phyloP scores from a whole-genome alignment of 2,329 filamentous ascomycete species.

The Penicillium expansum region DNA sequence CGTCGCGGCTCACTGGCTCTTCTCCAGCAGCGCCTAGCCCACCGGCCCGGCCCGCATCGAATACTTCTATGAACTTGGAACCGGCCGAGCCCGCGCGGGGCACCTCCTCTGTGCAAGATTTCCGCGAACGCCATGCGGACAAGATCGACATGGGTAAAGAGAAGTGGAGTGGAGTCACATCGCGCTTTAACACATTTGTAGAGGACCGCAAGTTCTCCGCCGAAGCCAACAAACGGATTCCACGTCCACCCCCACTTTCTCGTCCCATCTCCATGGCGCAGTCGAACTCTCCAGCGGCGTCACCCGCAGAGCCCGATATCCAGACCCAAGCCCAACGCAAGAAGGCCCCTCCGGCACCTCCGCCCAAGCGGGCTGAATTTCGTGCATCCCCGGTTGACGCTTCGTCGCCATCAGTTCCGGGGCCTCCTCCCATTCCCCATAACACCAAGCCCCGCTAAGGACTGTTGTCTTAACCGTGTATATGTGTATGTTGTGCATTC shows the following conservation, averaged over 20 bases:
- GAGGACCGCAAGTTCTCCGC: conserved; percentile 38
- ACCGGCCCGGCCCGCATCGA: conserved; percentile 1
- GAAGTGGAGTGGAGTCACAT: conserved; percentile 49
- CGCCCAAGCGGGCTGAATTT: conserved; percentile 55
- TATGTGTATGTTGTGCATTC: not conserved
- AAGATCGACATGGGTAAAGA: conserved; percentile 62
- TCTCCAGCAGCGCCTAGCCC: conserved; percentile 5
- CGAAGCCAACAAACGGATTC: conserved; percentile 24
- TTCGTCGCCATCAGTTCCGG: conserved; percentile 21
- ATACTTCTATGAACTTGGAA: conserved; percentile 11
- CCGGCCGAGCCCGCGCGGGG: conserved; percentile 19
- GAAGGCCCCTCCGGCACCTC: conserved; percentile 55
- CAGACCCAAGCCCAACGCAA: conserved; percentile 28
- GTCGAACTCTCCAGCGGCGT: conserved; percentile 22
- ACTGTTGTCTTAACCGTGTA: conserved; percentile 3
- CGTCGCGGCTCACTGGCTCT: conserved; percentile 6
- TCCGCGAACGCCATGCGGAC: conserved; percentile 67
- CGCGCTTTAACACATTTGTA: conserved; percentile 48
- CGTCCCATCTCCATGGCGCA: conserved; percentile 11
- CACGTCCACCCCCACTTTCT: conserved; percentile 28
- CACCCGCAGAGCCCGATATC: conserved; percentile 25
- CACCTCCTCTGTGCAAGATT: conserved; percentile 45
- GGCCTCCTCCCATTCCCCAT: conserved; percentile 57
- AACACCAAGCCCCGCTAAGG: conserved; percentile 54
- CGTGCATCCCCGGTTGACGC: conserved; percentile 36